These are phyloP conservation scores for Vigna reflexopilosa DNA, from an alignment of 306 rosid species.

Conservation along the genomic window DNA sequence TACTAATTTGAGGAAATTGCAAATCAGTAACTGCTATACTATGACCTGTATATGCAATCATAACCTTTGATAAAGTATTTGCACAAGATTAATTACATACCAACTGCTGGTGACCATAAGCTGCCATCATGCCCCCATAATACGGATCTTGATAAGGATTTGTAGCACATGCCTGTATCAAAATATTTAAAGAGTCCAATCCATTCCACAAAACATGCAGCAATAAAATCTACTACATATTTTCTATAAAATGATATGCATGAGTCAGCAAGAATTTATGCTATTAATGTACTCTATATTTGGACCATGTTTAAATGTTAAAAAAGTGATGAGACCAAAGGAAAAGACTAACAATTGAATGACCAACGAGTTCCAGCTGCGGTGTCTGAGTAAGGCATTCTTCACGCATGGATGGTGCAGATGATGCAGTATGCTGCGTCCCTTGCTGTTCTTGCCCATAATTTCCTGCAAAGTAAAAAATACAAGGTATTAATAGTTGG, in stretches of 20 bases:
- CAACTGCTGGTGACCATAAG: constrained; percentile 86
- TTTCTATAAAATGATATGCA: constrained; percentile 39
- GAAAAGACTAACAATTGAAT: constrained; percentile 75
- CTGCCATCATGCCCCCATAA: constrained; percentile 87
- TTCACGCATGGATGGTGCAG: constrained; percentile 61
- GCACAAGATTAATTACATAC: constrained; percentile 53
- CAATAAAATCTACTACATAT: constrained; percentile 34
- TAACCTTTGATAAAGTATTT: constrained; percentile 16
- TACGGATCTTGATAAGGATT: constrained; percentile 91
- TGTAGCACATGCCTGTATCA: constrained; percentile 85
- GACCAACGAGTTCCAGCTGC: constrained; percentile 94
- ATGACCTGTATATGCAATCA: constrained; percentile 14
- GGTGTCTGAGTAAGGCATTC: constrained; percentile 67
- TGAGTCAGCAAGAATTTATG: constrained; percentile 12
- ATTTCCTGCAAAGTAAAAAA: constrained; percentile 50
- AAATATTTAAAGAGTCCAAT: constrained; percentile 50
- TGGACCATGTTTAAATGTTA: constrained; percentile 33
- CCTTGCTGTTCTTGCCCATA: constrained; percentile 67
- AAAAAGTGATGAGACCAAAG: neutral
- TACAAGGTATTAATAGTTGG: constrained; percentile 16
- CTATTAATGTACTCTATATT: constrained; percentile 14
- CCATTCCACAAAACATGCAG: constrained; percentile 43
- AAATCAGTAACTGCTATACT: neutral
- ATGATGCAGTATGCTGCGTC: constrained; percentile 58
- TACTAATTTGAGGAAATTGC: constrained; percentile 23